Evolutionary conservation across 495 filamentous ascomycete genomes (phyloP).

Genomic region (Astrothelium macrocarpum): DNA sequence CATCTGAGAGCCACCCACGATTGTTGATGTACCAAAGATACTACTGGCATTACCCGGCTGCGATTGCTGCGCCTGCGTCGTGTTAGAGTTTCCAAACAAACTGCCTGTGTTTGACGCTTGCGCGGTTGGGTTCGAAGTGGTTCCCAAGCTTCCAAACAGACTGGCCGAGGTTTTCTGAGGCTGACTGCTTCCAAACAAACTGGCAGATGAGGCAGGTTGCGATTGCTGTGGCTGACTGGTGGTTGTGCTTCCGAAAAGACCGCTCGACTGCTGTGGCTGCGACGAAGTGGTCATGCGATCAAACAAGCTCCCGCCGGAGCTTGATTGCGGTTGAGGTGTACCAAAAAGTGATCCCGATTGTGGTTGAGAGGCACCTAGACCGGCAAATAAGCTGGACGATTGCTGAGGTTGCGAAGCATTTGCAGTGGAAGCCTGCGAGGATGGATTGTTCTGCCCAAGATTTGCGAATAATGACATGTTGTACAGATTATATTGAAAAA

Average conservation of each 20-base stretch:
- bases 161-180: slow-evolving; percentile 6
- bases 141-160: slow-evolving; percentile 10
- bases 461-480: slow-evolving; percentile 10
- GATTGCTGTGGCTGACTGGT: slow-evolving; percentile 13
- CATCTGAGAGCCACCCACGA: neutral
- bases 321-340: slow-evolving; percentile 13
- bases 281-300: slow-evolving; percentile 2
- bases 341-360: slow-evolving; percentile 12
- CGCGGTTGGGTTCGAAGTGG: neutral
- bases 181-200: slow-evolving; percentile 13
- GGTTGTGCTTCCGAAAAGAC: slow-evolving; percentile 11
- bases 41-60: slow-evolving; percentile 4
- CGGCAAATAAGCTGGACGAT: slow-evolving; percentile 12
- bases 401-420: neutral
- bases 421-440: slow-evolving; percentile 2
- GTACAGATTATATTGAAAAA: neutral
- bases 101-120: slow-evolving; percentile 1
- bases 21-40: slow-evolving; percentile 8
- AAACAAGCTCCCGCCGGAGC: slow-evolving; percentile 14
- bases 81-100: slow-evolving; percentile 7
- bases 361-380: slow-evolving; percentile 9
- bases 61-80: slow-evolving; percentile 18
- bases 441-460: slow-evolving; percentile 16
- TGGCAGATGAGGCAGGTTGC: neutral
- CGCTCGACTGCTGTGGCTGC: slow-evolving; percentile 9